phyloP scores from a whole-genome alignment of 2,329 filamentous ascomycete species.

The Celoporthe dispersa region DNA sequence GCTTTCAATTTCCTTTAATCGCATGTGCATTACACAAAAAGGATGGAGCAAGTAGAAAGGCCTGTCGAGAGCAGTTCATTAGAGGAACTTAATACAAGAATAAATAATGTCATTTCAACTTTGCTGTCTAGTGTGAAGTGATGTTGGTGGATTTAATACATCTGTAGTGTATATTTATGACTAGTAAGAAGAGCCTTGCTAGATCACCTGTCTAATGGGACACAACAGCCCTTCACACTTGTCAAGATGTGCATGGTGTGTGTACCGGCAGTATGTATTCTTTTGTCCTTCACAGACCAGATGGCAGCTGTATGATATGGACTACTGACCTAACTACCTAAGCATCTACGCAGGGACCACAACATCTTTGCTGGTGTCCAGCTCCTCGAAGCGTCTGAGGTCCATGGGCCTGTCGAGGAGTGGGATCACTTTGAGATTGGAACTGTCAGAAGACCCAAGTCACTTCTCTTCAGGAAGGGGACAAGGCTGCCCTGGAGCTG shows the following conservation, averaged over 20 bases:
- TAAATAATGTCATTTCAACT: slow-evolving; percentile 27
- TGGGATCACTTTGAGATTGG: slow-evolving; percentile 56
- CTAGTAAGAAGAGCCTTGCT: too few species aligned
- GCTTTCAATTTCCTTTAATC: slow-evolving; percentile 29
- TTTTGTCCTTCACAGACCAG: neutral
- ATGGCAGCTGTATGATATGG: neutral
- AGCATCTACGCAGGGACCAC: slow-evolving; percentile 39
- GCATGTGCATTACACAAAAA: slow-evolving; percentile 30
- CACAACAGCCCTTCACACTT: too few species aligned
- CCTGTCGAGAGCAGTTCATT: slow-evolving; percentile 30
- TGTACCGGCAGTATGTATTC: neutral
- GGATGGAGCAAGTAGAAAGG: slow-evolving; percentile 26
- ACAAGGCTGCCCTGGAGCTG: too few species aligned
- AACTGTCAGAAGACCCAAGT: neutral
- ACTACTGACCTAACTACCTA: neutral
- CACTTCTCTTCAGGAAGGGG: too few species aligned
- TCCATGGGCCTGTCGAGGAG: slow-evolving; percentile 72
- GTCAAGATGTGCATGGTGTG: neutral
- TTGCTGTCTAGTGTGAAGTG: neutral
- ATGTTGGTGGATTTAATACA: neutral
- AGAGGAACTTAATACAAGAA: slow-evolving; percentile 33
- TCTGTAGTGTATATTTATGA: too few species aligned
- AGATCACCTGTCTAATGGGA: too few species aligned
- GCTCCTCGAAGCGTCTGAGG: slow-evolving; percentile 68
- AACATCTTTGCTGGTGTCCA: slow-evolving; percentile 60